Conservation (phyloP, 257 asterid species). For the Apocynum venetum region DNA sequence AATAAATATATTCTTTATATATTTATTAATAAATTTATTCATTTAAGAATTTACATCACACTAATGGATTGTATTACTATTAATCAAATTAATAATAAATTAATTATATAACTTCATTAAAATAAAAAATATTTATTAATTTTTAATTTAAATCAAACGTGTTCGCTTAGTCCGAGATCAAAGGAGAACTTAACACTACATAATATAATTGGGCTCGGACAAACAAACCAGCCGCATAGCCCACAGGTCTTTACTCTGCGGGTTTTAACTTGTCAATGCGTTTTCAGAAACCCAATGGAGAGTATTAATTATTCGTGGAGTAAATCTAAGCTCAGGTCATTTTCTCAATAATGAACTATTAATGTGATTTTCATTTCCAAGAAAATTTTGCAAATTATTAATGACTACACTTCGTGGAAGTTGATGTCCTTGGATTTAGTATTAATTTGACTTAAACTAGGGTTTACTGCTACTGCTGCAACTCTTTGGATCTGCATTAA, state of each 20-base stretch:
- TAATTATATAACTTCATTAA: no score
- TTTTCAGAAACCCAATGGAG: slow-evolving; percentile 15
- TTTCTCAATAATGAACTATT: slow-evolving; percentile 33
- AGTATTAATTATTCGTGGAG: background rate
- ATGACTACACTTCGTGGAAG: slow-evolving; percentile 16
- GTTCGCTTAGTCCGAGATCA: no score
- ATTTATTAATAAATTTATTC: no score
- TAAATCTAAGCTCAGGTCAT: slow-evolving; percentile 22
- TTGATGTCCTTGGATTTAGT: slow-evolving; percentile 5
- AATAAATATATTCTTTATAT: no score
- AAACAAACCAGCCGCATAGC: slow-evolving; percentile 25
- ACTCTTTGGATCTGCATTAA: slow-evolving; percentile 16
- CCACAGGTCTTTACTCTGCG: slow-evolving; percentile 26
- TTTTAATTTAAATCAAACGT: no score
- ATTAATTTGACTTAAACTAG: background rate
- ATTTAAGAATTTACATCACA: no score
- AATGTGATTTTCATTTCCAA: slow-evolving; percentile 53
- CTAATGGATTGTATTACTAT: no score
- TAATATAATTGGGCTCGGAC: slow-evolving; percentile 13
- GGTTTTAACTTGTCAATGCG: slow-evolving; percentile 33
- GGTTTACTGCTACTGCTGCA: background rate
- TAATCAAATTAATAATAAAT: no score
- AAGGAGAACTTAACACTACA: no score
- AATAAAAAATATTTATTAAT: no score
- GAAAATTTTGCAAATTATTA: slow-evolving; percentile 22